Conservation (phyloP, 768 basidiomycete genomes). For the Hirschioporus abietinus region DNA sequence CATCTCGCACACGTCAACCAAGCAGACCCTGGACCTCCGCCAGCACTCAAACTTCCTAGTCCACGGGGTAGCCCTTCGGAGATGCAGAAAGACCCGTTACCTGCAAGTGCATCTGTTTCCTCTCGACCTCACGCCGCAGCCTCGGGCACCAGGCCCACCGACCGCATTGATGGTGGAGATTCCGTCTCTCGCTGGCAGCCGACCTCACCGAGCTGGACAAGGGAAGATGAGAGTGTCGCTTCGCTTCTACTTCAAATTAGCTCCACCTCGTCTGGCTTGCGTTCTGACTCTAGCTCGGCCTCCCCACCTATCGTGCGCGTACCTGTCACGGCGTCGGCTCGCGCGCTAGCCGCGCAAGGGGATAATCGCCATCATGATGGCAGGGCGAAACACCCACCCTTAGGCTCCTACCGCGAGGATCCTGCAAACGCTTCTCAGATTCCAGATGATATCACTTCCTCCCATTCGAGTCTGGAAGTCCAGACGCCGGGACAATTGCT, state of each 20-base stretch:
- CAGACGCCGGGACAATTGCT: conserved; percentile 30
- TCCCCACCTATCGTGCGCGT: not conserved
- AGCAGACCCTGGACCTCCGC: not conserved
- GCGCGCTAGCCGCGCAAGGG: not conserved
- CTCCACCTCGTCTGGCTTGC: conserved; percentile 16
- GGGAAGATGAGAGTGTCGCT: conserved; percentile 68
- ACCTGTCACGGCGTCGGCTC: not conserved
- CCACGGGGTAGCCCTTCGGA: not conserved
- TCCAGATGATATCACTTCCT: not conserved
- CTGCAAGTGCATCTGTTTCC: too few species aligned
- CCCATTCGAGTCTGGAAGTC: conserved; percentile 9
- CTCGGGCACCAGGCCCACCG: conserved; percentile 21
- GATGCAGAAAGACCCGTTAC: conserved; percentile 13
- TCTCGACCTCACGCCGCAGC: conserved; percentile 47
- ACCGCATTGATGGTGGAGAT: conserved; percentile 15
- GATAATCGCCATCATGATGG: too few species aligned
- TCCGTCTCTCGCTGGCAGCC: conserved; percentile 6
- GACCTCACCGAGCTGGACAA: conserved; percentile 29
- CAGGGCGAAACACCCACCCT: too few species aligned
- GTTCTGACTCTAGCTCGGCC: conserved; percentile 4
- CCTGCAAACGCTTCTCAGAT: not conserved
- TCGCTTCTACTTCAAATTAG: conserved; percentile 63
- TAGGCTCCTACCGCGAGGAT: not conserved
- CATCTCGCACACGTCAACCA: not conserved
- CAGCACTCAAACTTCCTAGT: not conserved